Evolutionary conservation across 805 yeast genomes (phyloP), one percentile per base, ranked within the genome.

Genomic region (Candida ponderosae): DNA sequence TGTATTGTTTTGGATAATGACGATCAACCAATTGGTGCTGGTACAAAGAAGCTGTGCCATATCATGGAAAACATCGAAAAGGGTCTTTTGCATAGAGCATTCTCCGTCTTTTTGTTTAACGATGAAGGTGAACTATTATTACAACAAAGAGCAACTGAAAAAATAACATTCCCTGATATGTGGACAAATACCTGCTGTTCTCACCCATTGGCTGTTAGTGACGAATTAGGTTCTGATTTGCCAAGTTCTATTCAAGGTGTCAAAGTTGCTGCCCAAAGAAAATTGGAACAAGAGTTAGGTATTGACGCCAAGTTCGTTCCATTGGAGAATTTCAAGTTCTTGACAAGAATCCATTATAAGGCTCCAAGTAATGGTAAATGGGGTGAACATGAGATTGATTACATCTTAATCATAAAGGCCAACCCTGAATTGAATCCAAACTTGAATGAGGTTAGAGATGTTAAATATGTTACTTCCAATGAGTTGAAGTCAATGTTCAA

Each of bases 111-210:
- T 51, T 63, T 90, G 38, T 93, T 93, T 67, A 81, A 88, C 59
- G 74, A 74, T 18, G 75, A 84, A 32, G 78, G 79, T 41, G 72
- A 82, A 60, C 70, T 93, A 43, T 69, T 93, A 40, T 68, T 93
- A 48, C 99, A 93, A 65, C 97, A 90, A 65, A 78, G 99, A 50
- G 97, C 99, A 0, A 78, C 79, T 35, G 97, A 93, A 58, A 93
- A 93, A 60, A 93, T 93, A 64, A 93, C 99, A 1, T 93, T 93
- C 62, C 95, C 97, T 1, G 78, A 78, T 40, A 79, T 89, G 81
- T 93, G 99, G 99, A 93, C 99, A 19, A 93, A 93, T 60, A 93
- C 99, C 2, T 93, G 99, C 63, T 93, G 99, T 60, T 89, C 97
- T 1, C 99, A 93, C 59, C 99, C 99, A 9, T 68, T 93, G 37